Percentiles rank a stretch among this genome's conserved stretches.
phyloP scores from a whole-genome alignment of 2,329 filamentous ascomycete genomes.

The Bipolaris cookei region DNA sequence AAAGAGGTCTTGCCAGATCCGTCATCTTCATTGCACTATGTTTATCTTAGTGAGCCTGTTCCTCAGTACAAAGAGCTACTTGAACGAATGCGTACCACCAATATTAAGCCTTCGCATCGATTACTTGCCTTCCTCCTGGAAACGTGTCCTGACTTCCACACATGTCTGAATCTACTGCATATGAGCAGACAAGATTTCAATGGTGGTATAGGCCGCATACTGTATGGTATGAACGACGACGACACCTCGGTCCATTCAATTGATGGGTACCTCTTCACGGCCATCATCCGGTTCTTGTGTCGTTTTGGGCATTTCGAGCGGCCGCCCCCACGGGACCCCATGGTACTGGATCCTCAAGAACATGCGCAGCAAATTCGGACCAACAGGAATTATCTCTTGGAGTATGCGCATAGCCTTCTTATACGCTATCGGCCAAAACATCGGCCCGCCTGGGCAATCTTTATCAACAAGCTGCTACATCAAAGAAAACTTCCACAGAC shows the following conservation, averaged over 20 bases:
- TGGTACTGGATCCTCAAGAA: conserved; percentile 18
- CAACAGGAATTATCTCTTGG: conserved; percentile 35
- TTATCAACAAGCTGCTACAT: conserved; percentile 33
- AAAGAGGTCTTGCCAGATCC: conserved; percentile 62
- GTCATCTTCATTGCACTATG: conserved; percentile 68
- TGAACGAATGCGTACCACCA: conserved; percentile 60
- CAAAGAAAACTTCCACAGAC: conserved; percentile 6
- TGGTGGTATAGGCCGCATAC: conserved; percentile 30
- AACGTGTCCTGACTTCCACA: conserved; percentile 35
- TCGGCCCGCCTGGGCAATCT: conserved; percentile 40
- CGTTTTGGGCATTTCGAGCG: conserved; percentile 34
- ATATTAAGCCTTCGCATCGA: conserved; percentile 57
- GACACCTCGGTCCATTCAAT: conserved; percentile 14
- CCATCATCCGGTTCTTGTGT: conserved; percentile 43
- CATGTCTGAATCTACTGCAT: conserved; percentile 29
- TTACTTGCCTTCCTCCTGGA: conserved; percentile 64
- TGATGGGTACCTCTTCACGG: conserved; percentile 35
- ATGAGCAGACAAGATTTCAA: conserved; percentile 23
- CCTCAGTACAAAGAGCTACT: conserved; percentile 67
- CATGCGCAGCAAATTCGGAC: conserved; percentile 26
- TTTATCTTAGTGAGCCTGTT: conserved; percentile 66
- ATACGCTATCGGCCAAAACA: conserved; percentile 30
- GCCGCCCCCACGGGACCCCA: conserved; percentile 6
- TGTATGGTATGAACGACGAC: conserved; percentile 26
- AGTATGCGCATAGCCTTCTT: conserved; percentile 41